Evolutionary conservation across 768 basidiomycete genomes (phyloP), one percentile per base, ranked within the genome.

Genomic region (Lepiota subincarnata): DNA sequence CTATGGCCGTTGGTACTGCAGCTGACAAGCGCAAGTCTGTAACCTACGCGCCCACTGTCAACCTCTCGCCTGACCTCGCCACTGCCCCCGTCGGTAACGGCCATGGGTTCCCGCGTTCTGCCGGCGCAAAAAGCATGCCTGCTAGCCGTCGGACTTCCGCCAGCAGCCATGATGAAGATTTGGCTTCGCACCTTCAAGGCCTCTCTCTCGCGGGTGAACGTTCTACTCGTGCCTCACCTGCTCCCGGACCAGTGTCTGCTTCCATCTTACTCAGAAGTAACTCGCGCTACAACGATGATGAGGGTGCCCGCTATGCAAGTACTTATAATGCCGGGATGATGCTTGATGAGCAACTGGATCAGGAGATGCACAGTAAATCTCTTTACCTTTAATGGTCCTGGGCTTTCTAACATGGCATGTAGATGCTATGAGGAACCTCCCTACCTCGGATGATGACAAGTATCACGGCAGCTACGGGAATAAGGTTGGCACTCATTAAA

Each of bases 71-170:
- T 6, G 89, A 91, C 60, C 68, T 83, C 42, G 72, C 75, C 1
- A 71, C 72, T 14, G 68, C 67, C 48, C 70, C 77, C 38, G 66
- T 61, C 39, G 56, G 67, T 46, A 79, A 79, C 41, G 78, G 79
- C 48, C 80, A 81, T 62, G 68, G 66, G 45, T 87, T 82, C 63
- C 73, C 77, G 45, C 84, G 89, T 55, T 69, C 81, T 28, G 83
- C 79, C 26, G 90, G 89, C 49, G 89, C 91, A 4, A 92, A 90
- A 73, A 92, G 90, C 63, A 93, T 94, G 91, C 92, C 92, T 36
- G 89, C 91, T 12, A 92, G 91, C 62, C 84, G 92, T 56, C 85
- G 92, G 54, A 91, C 88, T 10, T 94, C 92, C 3, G 88, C 91
- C 14, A 93, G 91, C 63, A 86, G 84, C 59, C 86, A 89, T 55